Evolutionary conservation across 176 grass and related monocot genomes (phyloP).

Genomic region (Cenchrus americanus): DNA sequence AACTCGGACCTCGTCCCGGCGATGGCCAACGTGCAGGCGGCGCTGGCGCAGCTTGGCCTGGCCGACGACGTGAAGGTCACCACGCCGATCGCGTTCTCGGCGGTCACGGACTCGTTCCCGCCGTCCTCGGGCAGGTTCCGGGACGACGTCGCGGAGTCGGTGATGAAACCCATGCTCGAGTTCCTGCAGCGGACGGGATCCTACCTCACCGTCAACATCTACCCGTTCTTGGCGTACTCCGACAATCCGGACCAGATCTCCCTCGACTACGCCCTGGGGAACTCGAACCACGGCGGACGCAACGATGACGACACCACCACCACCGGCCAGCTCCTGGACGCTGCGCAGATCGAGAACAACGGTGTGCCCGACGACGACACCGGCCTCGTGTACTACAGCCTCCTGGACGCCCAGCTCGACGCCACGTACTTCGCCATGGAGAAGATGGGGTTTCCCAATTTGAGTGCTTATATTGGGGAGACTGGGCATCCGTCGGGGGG

Average conservation of each 20-base stretch:
- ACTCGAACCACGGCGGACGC: conserved; percentile 37
- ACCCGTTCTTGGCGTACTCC: conserved; percentile 58
- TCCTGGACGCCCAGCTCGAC: conserved; percentile 74
- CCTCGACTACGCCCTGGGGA: conserved; percentile 50
- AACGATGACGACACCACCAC: neutral
- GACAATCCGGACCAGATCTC: conserved; percentile 29
- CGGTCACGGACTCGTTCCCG: conserved; percentile 51
- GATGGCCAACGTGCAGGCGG: conserved; percentile 54
- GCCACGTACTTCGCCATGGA: conserved; percentile 61
- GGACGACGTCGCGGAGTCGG: conserved; percentile 49
- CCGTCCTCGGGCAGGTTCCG: conserved; percentile 55
- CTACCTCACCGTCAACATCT: conserved; percentile 63
- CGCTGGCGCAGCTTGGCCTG: conserved; percentile 43
- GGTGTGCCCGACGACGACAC: conserved; percentile 32
- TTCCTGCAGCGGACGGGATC: conserved; percentile 57
- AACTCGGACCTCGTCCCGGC: conserved; percentile 39
- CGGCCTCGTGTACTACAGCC: conserved; percentile 49
- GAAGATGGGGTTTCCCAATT: neutral
- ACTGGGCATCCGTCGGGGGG: neutral
- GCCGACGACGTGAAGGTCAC: conserved; percentile 65
- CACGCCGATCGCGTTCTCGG: conserved; percentile 50
- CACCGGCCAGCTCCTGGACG: conserved; percentile 52
- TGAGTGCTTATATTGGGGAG: neutral
- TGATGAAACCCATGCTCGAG: conserved; percentile 71
- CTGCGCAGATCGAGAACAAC: conserved; percentile 48